Evolutionary conservation across 2,329 filamentous ascomycete genomes (phyloP).

Genomic region (Triangularia setosa): DNA sequence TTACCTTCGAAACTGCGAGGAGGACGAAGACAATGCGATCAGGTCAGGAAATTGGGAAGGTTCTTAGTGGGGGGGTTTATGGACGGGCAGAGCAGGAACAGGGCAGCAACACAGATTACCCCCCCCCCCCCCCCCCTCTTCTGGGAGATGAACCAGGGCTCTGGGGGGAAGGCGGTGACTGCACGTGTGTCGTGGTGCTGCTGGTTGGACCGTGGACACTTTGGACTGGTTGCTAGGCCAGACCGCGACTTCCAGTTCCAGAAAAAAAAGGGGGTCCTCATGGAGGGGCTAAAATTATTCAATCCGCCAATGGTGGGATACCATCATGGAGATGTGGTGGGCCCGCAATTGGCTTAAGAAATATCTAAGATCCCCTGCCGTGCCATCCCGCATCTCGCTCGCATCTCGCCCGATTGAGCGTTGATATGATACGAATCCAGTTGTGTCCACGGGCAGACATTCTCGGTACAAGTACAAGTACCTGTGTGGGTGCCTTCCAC

Average conservation of each 20-base stretch:
- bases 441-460: too few species aligned
- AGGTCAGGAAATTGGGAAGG: background rate
- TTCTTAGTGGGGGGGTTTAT: background rate
- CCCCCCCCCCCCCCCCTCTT: background rate
- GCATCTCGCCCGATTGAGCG: constrained; percentile 9
- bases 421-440: background rate
- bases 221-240: constrained; percentile 14
- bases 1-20: background rate
- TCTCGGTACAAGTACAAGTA: background rate
- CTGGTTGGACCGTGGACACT: background rate
- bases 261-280: constrained; percentile 21
- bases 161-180: constrained; percentile 11
- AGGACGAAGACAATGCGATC: background rate
- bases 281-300: constrained; percentile 26
- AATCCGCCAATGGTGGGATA: constrained; percentile 8
- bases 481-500: background rate
- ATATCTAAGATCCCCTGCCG: constrained; percentile 5
- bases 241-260: constrained; percentile 18
- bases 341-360: constrained; percentile 6
- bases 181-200: constrained; percentile 11
- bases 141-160: constrained; percentile 5
- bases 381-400: constrained; percentile 13
- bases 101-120: constrained; percentile 10
- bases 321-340: constrained; percentile 13
- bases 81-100: background rate